Percentiles rank a stretch among this genome's conserved stretches.
Conservation (phyloP, 2,329 filamentous ascomycete species). For the Aspergillus vadensis region DNA sequence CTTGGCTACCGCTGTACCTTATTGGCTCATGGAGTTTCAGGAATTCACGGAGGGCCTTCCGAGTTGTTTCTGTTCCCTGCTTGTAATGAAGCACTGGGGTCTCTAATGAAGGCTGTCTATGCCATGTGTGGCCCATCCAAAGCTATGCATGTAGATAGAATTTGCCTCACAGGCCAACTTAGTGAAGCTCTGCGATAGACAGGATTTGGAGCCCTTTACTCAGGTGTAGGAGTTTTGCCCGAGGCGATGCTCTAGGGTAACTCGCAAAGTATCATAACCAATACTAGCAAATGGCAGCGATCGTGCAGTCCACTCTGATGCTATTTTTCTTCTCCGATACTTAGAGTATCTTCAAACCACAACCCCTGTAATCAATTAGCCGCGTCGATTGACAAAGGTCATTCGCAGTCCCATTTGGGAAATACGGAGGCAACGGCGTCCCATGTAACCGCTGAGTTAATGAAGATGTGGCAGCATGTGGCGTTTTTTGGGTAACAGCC, state of each 20-base stretch:
- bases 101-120: neutral
- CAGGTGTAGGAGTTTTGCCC: neutral
- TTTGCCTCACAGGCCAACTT: neutral
- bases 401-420: neutral
- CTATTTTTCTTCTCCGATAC: neutral
- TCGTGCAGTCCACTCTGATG: too few relatives aligned
- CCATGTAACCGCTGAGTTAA: slow-evolving; percentile 6
- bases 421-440: neutral
- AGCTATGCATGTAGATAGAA: neutral
- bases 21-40: slow-evolving; percentile 9
- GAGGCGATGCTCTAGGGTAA: neutral
- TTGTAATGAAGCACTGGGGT: neutral
- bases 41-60: slow-evolving; percentile 20
- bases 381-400: neutral
- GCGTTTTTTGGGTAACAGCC: slow-evolving; percentile 19
- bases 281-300: neutral
- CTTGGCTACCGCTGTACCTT: neutral
- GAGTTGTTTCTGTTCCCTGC: slow-evolving; percentile 12
- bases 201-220: neutral
- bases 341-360: neutral
- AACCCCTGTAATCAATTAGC: neutral
- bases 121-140: too few relatives aligned
- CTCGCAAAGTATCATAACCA: neutral
- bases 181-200: neutral
- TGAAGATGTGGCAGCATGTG: slow-evolving; percentile 19